Evolutionary conservation across 2,329 filamentous ascomycete genomes (phyloP), one percentile per base, ranked within the genome.

Genomic region (Didymella sp.): DNA sequence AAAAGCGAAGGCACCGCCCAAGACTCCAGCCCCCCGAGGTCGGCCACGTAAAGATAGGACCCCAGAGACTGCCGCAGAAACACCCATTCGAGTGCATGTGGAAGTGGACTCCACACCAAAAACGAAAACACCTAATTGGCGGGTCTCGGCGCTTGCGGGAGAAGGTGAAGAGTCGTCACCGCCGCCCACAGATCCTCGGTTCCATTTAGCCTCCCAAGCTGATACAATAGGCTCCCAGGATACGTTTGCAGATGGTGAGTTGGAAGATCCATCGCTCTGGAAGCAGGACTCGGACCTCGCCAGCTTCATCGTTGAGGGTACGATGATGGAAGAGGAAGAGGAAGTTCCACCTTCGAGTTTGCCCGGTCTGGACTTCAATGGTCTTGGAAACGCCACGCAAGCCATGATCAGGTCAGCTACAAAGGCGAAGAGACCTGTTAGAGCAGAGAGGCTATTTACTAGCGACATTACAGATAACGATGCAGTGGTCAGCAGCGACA

Each of bases 291-390:
- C 78, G 5, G 80, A 82, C 42, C 73, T 81, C 4, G 69, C 72
- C 9, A 77, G 75, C 50, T 82, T 82, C 61, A 76, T 82, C 42
- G 79, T 76, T 0, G 76, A 75, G 27, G 77, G 77, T n/a, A 78
- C 78, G 25, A 76, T 78, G 27, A 58, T 72, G 3, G 71, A 72
- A 8, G 61, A 67, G 6, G 71, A 72, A 8, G 60, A 67, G 6
- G 65, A 73, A 4, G 28, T 69, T 6, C 70, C 76, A 6, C 62
- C 62, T 11, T 75, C 73, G 6, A 75, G 73, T 52, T 63, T 75
- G 11, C 72, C 72, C 6, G 65, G 64, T 30, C 42, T 71, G 13
- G 64, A 69, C 45, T 59, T 71, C 4, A 62, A 49, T 25, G 68
- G 70, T 8, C 46, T 75, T 5, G 73, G 73, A 9, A 67, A 59